phyloP scores from a whole-genome alignment of 305 asterid genomes.

The Withania somnifera region DNA sequence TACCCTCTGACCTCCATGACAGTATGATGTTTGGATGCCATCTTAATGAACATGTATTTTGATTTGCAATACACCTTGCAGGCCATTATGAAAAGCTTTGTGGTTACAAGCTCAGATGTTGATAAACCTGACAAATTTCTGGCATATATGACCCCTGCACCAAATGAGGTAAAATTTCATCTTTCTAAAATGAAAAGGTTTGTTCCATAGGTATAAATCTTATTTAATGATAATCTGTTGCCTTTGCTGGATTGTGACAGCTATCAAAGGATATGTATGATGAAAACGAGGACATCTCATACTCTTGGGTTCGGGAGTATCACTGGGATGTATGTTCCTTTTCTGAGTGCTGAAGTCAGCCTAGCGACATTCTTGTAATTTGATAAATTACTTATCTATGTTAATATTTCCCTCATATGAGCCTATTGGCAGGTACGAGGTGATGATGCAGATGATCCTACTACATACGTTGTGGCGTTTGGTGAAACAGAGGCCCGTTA shows the following conservation, averaged over 20 bases:
- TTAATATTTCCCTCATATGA: not conserved
- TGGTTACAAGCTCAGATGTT: slow-evolving; percentile 45
- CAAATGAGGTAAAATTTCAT: slow-evolving; percentile 48
- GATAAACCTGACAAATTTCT: slow-evolving; percentile 65
- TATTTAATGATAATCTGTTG: not conserved
- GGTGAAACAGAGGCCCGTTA: slow-evolving; percentile 63
- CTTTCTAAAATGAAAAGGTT: not conserved
- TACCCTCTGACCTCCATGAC: not conserved
- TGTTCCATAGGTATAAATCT: not conserved
- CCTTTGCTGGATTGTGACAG: slow-evolving; percentile 34
- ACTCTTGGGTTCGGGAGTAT: slow-evolving; percentile 88
- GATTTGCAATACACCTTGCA: slow-evolving; percentile 23
- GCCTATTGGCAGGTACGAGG: slow-evolving; percentile 52
- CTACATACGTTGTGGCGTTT: slow-evolving; percentile 64
- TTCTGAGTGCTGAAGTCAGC: not conserved
- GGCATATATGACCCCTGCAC: slow-evolving; percentile 88
- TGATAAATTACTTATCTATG: slow-evolving; percentile 3
- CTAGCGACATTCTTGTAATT: slow-evolving; percentile 1
- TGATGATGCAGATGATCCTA: slow-evolving; percentile 74
- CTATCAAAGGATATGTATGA: slow-evolving; percentile 71
- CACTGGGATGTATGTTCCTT: slow-evolving; percentile 73
- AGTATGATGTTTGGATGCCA: not conserved
- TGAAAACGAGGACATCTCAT: slow-evolving; percentile 71
- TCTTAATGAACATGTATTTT: not conserved
- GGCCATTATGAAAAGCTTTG: slow-evolving; percentile 93